These are phyloP conservation scores for Xerocomus minutiporus DNA, from an alignment of 1,284 basidiomycete genomes.

Conservation along the genomic window DNA sequence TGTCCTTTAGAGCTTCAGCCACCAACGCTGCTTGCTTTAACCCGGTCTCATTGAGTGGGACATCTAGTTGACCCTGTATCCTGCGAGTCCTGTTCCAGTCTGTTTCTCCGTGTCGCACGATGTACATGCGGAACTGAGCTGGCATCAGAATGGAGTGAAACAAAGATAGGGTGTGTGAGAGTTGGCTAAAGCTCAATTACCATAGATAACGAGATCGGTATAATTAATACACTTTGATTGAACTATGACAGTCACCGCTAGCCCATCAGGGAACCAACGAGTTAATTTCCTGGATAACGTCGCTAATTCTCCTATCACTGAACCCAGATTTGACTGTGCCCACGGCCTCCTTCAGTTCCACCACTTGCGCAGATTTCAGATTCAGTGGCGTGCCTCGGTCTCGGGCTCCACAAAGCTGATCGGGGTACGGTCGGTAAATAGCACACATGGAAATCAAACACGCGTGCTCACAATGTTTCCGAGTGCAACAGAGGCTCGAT, in stretches of 20 bases:
- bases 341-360: slow-evolving; percentile 41
- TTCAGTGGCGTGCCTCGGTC: slow-evolving; percentile 35
- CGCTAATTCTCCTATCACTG: slow-evolving; percentile 54
- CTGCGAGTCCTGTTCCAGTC: slow-evolving; percentile 56
- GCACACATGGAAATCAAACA: background rate
- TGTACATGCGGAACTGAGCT: slow-evolving; percentile 44
- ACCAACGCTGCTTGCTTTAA: slow-evolving; percentile 51
- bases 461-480: slow-evolving; percentile 73
- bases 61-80: slow-evolving; percentile 71
- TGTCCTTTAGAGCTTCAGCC: slow-evolving; percentile 46
- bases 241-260: background rate
- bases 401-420: slow-evolving; percentile 49
- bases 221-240: background rate
- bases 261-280: slow-evolving; percentile 23
- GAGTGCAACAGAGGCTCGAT: slow-evolving; percentile 80
- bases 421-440: background rate
- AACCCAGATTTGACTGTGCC: slow-evolving; percentile 42
- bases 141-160: slow-evolving; percentile 14
- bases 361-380: slow-evolving; percentile 33
- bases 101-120: slow-evolving; percentile 75
- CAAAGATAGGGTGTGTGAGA: slow-evolving; percentile 4
- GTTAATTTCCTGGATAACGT: slow-evolving; percentile 47
- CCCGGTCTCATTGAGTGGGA: slow-evolving; percentile 55
- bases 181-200: background rate
- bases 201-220: background rate